A percentile compares a stretch with the other conserved stretches of the same genome.
These are phyloP conservation scores for Hypomyces rosellus DNA, from an alignment of 2,329 filamentous ascomycete species.

Conservation along the genomic window DNA sequence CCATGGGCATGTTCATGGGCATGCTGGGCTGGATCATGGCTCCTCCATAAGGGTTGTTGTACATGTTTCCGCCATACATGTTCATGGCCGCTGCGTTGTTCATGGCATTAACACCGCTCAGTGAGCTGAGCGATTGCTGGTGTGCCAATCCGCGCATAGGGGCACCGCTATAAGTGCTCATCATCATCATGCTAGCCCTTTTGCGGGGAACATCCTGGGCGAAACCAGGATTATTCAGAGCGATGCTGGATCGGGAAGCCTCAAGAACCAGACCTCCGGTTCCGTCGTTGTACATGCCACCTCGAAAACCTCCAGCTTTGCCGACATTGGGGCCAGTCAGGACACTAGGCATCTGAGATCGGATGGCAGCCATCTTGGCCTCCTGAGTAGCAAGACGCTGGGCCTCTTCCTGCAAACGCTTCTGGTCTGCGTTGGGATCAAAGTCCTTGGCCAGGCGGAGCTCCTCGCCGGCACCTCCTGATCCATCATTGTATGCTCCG, in stretches of 20 bases:
- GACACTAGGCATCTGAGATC: slow-evolving; percentile 43
- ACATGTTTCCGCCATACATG: slow-evolving; percentile 16
- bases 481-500: slow-evolving; percentile 48
- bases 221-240: slow-evolving; percentile 20
- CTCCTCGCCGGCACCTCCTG: slow-evolving; percentile 27
- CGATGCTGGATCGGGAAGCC: slow-evolving; percentile 21
- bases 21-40: slow-evolving; percentile 23
- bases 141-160: slow-evolving; percentile 17
- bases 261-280: slow-evolving; percentile 30
- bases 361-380: slow-evolving; percentile 41
- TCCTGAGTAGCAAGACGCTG: slow-evolving; percentile 36
- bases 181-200: slow-evolving; percentile 22
- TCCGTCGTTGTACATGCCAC: slow-evolving; percentile 51
- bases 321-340: slow-evolving; percentile 26
- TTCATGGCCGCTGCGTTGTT: slow-evolving; percentile 18
- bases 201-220: slow-evolving; percentile 18
- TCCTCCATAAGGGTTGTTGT: slow-evolving; percentile 12
- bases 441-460: slow-evolving; percentile 22
- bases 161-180: slow-evolving; percentile 18
- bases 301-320: slow-evolving; percentile 41
- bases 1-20: slow-evolving; percentile 19
- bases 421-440: slow-evolving; percentile 34
- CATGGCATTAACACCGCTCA: slow-evolving; percentile 16
- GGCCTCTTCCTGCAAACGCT: slow-evolving; percentile 35
- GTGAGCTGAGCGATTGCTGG: slow-evolving; percentile 20